Evolutionary conservation across 805 yeast genomes (phyloP).

Genomic region (Starmerella scarabaei): DNA sequence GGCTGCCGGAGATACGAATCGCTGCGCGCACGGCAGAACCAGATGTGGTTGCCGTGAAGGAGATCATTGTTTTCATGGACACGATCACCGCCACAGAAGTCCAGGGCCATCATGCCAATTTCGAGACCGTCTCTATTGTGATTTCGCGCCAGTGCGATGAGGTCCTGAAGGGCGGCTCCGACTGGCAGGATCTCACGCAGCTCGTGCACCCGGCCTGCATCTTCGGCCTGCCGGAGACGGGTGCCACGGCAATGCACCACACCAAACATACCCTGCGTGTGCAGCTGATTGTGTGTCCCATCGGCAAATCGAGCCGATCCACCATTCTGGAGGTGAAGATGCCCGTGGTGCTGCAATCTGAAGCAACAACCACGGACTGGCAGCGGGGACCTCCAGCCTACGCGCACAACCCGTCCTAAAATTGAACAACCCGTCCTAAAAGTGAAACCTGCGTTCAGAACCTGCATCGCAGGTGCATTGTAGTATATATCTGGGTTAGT

Average conservation of each 20-base stretch:
- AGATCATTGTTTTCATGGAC: conserved; percentile 7
- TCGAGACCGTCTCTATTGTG: conserved; percentile 3
- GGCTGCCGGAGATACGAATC: conserved; percentile 1
- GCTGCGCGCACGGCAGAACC: neutral
- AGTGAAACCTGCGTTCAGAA: too few relatives aligned
- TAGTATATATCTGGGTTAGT: too few relatives aligned
- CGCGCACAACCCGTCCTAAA: too few relatives aligned
- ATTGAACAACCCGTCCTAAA: too few relatives aligned
- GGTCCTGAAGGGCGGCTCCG: neutral
- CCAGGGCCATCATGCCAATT: neutral
- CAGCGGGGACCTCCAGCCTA: too few relatives aligned
- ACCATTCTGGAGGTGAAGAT: conserved; percentile 4
- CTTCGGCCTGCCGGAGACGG: conserved; percentile 10
- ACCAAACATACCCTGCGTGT: conserved; percentile 4
- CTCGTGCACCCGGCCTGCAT: conserved; percentile 1
- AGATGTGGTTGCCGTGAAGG: conserved; percentile 1
- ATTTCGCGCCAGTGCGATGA: neutral
- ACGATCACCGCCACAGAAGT: conserved; percentile 4
- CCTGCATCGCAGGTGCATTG: too few relatives aligned
- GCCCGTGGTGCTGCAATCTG: too few relatives aligned
- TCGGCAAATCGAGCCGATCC: neutral
- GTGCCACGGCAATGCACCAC: conserved; percentile 5
- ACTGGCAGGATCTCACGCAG: conserved; percentile 7
- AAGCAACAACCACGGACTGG: too few relatives aligned
- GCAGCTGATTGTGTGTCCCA: conserved; percentile 3